Base-by-base conservation (phyloP, 257 asterid species). In the Apocynum venetum region DNA sequence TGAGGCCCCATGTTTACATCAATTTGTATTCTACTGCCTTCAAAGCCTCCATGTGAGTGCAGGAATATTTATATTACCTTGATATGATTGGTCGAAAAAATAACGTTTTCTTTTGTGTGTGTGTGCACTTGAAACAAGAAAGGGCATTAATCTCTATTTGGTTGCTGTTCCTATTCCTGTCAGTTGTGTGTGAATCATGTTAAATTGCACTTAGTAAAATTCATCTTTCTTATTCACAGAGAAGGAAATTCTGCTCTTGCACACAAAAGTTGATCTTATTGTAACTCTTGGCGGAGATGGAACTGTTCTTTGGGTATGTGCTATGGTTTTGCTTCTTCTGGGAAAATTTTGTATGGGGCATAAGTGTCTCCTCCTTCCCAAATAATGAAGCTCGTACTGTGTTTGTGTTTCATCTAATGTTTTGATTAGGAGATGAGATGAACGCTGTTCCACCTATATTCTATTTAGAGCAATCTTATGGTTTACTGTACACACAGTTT, bases 221-320 rank as follows among this genome's bases (percentile, higher is more conserved):
- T 74, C 13, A 19, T 71, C 17, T 43, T 74, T 67, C 11, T 64
- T 74, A 52, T 77, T 65, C 72, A 73, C 92, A 95, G 99, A 90
- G 17, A 84, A 86, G 68, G 99, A 96, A 68, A 81, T 87, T 74
- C 88, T 83, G 86, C 84, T 80, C 80, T 83, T 96, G 89, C 99
- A 96, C 83, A 85, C 88, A 31, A 96, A 91, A 83, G 96, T 96
- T 79, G 99, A 96, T 82, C 96, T 96, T 76, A 80, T 96, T 71
- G 93, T 93, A 65, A 96, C 98, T 77, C 91, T 96, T 38, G 99
- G 99, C 59, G 99, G 99, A 67, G 99, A 96, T 84, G 99, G 99
- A 80, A 96, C 99, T 0, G 98, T 96, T 84, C 97, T 96, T 79
- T 96, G 98, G 99, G 99, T 96, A 91, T 41, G 96, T 84, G 57